A percentile compares a stretch with the other conserved stretches of the same genome.
Conservation (phyloP, 2,329 filamentous ascomycete species). For the Sphaerulina populicola region DNA sequence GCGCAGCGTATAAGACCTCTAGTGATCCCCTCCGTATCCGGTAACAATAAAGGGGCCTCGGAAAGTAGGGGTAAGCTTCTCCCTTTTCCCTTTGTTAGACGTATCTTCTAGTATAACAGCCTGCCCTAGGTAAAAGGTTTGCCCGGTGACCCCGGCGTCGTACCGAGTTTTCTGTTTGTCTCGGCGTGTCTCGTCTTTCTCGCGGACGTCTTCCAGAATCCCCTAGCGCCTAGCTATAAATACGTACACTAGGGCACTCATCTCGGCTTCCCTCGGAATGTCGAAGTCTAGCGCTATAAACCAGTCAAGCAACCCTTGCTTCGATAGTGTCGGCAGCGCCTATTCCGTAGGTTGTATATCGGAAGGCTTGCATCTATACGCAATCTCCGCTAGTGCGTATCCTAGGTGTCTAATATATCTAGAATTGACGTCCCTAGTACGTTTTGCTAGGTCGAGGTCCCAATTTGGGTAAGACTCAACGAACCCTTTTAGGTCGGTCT, state of each 20-base stretch:
- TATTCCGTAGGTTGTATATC: too few species aligned
- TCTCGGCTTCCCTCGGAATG: too few species aligned
- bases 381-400: not conserved
- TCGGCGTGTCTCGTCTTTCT: too few species aligned
- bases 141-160: not conserved
- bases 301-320: too few species aligned
- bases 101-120: not conserved
- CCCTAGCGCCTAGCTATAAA: too few species aligned
- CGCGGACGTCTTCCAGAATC: too few species aligned
- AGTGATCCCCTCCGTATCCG: not conserved
- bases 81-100: not conserved
- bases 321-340: too few species aligned
- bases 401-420: not conserved
- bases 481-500: too few species aligned
- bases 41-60: not conserved
- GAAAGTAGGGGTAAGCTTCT: not conserved
- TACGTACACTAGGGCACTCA: too few species aligned
- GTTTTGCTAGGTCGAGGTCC: not conserved
- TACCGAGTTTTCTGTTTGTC: too few species aligned
- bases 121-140: not conserved
- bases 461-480: not conserved
- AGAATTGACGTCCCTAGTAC: not conserved
- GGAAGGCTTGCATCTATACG: not conserved
- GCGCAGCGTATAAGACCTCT: not conserved
- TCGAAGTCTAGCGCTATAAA: too few species aligned